Evolutionary conservation across 768 basidiomycete genomes (phyloP), one percentile per base, ranked within the genome.

Genomic region (Podaxis carcinomalis): DNA sequence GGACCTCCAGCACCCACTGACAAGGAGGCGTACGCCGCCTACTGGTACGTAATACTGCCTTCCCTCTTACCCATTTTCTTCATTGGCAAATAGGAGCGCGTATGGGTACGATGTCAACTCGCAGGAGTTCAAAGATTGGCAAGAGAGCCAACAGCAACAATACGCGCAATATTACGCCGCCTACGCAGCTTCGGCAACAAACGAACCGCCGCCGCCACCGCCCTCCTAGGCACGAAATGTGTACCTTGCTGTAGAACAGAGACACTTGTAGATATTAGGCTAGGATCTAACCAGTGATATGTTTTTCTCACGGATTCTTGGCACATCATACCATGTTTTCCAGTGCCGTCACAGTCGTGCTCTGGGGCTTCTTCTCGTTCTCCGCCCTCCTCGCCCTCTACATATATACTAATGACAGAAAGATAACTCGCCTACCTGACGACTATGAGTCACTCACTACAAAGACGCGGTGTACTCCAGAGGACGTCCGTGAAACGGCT

Each of bases 81-180:
- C 40, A 61, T 56, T 37, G 16, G 19, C 16, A 25, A 3, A 56
- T 63, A 92, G 91, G 91, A 87, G 91, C 62, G 86, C 89, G 4
- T 92, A 90, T 67, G 91, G 91, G 10, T 93, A 93, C 71, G 92
- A 93, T 66, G 87, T 92, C 62, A 93, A 92, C 69, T 89, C 92
- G 2, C 68, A 81, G 1, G 83, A 92, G 66, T 93, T 92, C 71
- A 92, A 90, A 70, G 84, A 89, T 66, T 92, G 91, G 91, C 84
- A 84, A 40, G 84, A 87, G 9, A 83, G 84, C 63, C 88, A 90
- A 64, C 86, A 89, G 67, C 80, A 83, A 62, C 86, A 87, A 67
- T 91, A 92, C 66, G 80, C 79, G 13, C 87, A 90, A 62, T 91
- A 91, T 71, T 91, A 92, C 68, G 80, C 82, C 14, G 73, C 80